phyloP scores from a whole-genome alignment of 768 basidiomycete species.

The Hirschioporus abietinus region DNA sequence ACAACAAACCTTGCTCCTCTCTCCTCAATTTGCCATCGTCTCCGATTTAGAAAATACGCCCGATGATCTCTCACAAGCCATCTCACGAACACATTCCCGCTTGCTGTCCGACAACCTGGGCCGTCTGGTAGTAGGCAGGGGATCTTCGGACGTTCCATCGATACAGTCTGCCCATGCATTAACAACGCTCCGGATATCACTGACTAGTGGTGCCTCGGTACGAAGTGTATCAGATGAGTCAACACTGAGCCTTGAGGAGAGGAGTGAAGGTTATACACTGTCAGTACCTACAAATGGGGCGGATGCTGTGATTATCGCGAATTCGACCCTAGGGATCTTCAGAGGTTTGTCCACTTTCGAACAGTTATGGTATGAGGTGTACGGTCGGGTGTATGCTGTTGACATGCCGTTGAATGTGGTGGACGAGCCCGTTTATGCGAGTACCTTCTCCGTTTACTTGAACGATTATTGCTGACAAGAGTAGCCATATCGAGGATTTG shows the following conservation, averaged over 20 bases:
- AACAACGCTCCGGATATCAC: slow-evolving; percentile 22
- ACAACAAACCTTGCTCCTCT: slow-evolving; percentile 20
- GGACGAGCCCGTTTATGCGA: slow-evolving; percentile 45
- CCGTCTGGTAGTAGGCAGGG: slow-evolving; percentile 37
- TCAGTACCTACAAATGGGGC: slow-evolving; percentile 31
- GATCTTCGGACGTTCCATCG: slow-evolving; percentile 24
- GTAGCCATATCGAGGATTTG: slow-evolving; percentile 35
- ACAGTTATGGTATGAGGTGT: slow-evolving; percentile 44
- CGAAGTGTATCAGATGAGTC: slow-evolving; percentile 32
- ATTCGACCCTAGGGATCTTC: slow-evolving; percentile 43
- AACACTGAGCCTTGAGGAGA: slow-evolving; percentile 25
- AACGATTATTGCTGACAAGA: neutral
- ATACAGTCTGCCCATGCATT: slow-evolving; percentile 24
- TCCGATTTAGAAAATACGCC: slow-evolving; percentile 24
- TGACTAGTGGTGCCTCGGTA: slow-evolving; percentile 15
- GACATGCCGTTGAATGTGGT: slow-evolving; percentile 34
- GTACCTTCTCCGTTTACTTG: slow-evolving; percentile 11
- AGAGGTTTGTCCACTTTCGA: slow-evolving; percentile 52
- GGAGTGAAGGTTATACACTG: slow-evolving; percentile 43
- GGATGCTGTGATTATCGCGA: slow-evolving; percentile 34
- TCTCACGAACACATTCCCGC: slow-evolving; percentile 24
- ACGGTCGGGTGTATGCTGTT: slow-evolving; percentile 30
- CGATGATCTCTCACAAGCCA: slow-evolving; percentile 28
- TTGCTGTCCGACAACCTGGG: slow-evolving; percentile 32
- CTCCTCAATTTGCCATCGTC: slow-evolving; percentile 24